Evolutionary conservation across 2,329 filamentous ascomycete species (phyloP).

Genomic region (Botryotinia narcissicola): DNA sequence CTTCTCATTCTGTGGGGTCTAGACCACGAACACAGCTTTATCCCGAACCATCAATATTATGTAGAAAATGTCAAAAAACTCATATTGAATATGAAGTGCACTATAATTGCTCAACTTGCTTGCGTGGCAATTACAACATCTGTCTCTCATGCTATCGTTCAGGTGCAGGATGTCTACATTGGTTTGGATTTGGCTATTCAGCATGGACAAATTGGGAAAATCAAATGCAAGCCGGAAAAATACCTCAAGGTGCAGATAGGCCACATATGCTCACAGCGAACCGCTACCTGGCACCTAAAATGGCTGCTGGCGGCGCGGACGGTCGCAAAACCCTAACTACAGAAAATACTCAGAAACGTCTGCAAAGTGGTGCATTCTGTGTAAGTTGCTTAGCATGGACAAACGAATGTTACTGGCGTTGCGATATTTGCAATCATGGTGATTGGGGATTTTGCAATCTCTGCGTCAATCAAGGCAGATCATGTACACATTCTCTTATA

Average conservation of each 20-base stretch:
- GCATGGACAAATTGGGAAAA: slow-evolving; percentile 68
- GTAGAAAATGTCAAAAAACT: slow-evolving; percentile 64
- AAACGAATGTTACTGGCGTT: slow-evolving; percentile 88
- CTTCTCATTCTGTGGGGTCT: slow-evolving; percentile 36
- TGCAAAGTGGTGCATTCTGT: slow-evolving; percentile 84
- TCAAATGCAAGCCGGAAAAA: slow-evolving; percentile 39
- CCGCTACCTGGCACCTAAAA: slow-evolving; percentile 53
- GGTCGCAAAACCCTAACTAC: slow-evolving; percentile 58
- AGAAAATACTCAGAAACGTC: slow-evolving; percentile 63
- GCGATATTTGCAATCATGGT: slow-evolving; percentile 80
- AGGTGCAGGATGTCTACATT: slow-evolving; percentile 76
- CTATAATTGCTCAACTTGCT: slow-evolving; percentile 75
- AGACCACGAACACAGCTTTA: slow-evolving; percentile 47
- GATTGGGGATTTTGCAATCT: slow-evolving; percentile 93
- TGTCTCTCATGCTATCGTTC: slow-evolving; percentile 78
- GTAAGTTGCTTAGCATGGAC: slow-evolving; percentile 69
- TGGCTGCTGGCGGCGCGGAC: slow-evolving; percentile 51
- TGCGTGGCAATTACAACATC: slow-evolving; percentile 70
- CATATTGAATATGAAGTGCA: slow-evolving; percentile 85
- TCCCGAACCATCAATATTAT: slow-evolving; percentile 70
- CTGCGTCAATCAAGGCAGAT: slow-evolving; percentile 79
- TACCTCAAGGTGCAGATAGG: slow-evolving; percentile 41
- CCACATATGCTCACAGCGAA: slow-evolving; percentile 59
- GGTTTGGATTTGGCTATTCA: slow-evolving; percentile 80
- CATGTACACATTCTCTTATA: slow-evolving; percentile 78